Base-by-base conservation (phyloP, 306 rosid species). In the Casuarina glauca region DNA sequence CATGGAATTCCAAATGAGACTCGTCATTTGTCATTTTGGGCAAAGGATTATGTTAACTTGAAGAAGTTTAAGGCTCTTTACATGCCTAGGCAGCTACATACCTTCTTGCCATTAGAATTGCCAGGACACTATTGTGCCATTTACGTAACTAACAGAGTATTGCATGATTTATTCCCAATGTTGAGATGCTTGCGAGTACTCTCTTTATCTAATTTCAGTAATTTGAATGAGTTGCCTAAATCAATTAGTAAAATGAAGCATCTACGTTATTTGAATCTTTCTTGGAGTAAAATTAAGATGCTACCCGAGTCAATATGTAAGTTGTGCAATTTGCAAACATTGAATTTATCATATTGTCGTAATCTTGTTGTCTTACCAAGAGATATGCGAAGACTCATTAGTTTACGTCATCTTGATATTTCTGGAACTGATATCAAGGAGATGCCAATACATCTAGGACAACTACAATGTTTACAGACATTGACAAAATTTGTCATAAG, bases 321-420 rank as follows among this genome's bases (percentile, higher is more conserved):
- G 1, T 81, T 86, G n/a, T 48, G 62, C n/a, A 64, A 55, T 60
- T 66, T 87, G 9, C 84, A 84, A 35, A 76, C 80, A 2, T 41
- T 84, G 9, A 51, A 71, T 17, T 44, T 86, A 62, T 12, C 16
- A 1, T 0, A 0, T 2, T 74, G 81, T 73, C 0, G 0, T 2
- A 0, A 6, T 61, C 64, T 79, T 26, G 5, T 17, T 6, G n/a
- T 4, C 36, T 45, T 73, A 0, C 82, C 78, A 3, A 9, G n/a
- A 2, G 17, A 73, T 11, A 39, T 50, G 53, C 17, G n/a, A 2
- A 78, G 62, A 15, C 82, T 78, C 12, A 8, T 72, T 0, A 72
- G n/a, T 9, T 7, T 79, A 0, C 61, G 69, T 6, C 70, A 73
- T 68, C 69, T 79, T 5, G 69, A 63, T 44, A 41, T 73, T 42